Base-by-base conservation (phyloP, 1,139 yeast species). In the Debaryomyces nepalensis region DNA sequence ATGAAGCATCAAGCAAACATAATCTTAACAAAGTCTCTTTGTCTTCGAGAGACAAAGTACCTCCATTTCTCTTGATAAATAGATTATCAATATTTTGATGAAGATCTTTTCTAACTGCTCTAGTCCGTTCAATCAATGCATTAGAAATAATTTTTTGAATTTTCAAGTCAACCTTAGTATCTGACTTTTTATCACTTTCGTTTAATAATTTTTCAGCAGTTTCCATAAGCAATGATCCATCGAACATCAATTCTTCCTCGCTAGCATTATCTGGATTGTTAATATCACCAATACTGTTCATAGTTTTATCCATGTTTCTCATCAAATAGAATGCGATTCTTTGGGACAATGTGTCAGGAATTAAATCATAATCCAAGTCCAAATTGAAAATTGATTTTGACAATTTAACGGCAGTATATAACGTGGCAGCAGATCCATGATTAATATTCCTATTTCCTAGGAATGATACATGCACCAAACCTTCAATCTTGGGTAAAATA, bases 271-370 rank as follows among this genome's bases (percentile, higher is more conserved):
- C 47, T 14, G 60, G 61, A 32, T 59, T 63, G 16, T 58, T 49
- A 40, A 56, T 61, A 51, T 58, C 48, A 41, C 61, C 54, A 37
- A 70, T 75, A 14, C 74, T 69, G 47, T 75, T 75, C 57, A 82
- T 66, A 14, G 74, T 70, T 37, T 64, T 69, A 55, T 88, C 91
- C 86, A 90, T 84, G 58, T 90, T 90, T 55, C 86, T 78, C 84
- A 90, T 83, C 55, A 91, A 72, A 57, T 86, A 85, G 46, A 87
- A 79, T 0, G 95, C 95, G 48, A 90, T 80, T 59, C 91, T 78
- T 31, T 90, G 87, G 21, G 86, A 79, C 37, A 90, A 70, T 48
- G 81, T 82, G 48, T 84, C 90, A 12, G 87, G 79, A 44, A 88
- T 75, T 45, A 75, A 63, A 39, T 79, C 86, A 50, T 80, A 78